phyloP scores from a whole-genome alignment of 2,329 filamentous ascomycete genomes.

The Pseudonectria foliicola region DNA sequence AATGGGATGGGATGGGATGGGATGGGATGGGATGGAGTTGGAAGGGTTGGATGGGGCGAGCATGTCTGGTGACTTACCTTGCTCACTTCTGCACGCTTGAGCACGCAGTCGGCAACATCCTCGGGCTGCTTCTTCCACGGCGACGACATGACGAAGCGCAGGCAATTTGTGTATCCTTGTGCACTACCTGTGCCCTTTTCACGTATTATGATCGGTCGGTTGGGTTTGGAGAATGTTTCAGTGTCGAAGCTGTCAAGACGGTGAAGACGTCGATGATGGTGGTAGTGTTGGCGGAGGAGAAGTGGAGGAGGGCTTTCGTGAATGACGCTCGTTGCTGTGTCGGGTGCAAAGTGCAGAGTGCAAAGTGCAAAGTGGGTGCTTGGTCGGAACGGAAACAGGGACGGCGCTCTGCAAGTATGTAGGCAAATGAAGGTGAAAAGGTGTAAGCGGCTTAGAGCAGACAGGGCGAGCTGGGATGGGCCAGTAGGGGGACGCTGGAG shows the following conservation, averaged over 20 bases:
- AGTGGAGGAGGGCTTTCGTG: constrained; percentile 1
- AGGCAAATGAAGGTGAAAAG: not conserved
- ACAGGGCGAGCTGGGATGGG: too few relatives aligned
- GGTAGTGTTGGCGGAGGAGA: not conserved
- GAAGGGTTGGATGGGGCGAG: constrained; percentile 5
- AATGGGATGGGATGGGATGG: not conserved
- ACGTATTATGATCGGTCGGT: too few relatives aligned
- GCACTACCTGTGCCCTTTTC: too few relatives aligned
- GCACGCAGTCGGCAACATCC: constrained; percentile 59
- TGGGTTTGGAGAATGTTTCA: too few relatives aligned
- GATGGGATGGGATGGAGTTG: not conserved
- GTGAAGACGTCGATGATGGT: constrained; percentile 4
- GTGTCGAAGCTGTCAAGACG: too few relatives aligned
- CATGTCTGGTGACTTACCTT: too few relatives aligned
- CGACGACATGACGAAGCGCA: constrained; percentile 43
- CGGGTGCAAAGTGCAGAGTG: constrained; percentile 7
- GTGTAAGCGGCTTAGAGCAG: too few relatives aligned
- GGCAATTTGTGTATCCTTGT: too few relatives aligned
- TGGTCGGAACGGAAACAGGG: too few relatives aligned
- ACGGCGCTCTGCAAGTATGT: too few relatives aligned
- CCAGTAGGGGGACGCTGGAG: too few relatives aligned
- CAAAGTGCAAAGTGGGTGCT: constrained; percentile 1
- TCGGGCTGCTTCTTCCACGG: constrained; percentile 58
- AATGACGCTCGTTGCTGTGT: constrained; percentile 6
- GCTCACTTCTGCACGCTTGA: constrained; percentile 67